Conservation (phyloP, 257 asterid species). For the Petunia secreta region DNA sequence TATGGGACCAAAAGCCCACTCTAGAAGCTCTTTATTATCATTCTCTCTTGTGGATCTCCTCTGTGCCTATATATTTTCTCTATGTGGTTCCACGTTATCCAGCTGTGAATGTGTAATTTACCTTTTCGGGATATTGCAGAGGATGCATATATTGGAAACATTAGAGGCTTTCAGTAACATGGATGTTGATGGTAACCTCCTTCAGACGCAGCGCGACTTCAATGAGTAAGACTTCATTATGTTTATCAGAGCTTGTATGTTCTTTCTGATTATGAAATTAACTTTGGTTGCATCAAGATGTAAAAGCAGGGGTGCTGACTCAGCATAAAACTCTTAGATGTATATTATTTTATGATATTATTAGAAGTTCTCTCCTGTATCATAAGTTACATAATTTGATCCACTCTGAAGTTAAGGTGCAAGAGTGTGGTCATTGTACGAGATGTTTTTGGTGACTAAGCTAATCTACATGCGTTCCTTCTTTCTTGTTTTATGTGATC, state of each 20-base stretch:
- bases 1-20: background rate
- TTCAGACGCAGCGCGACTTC: conserved; percentile 69
- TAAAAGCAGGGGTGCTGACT: background rate
- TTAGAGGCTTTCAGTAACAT: conserved; percentile 72
- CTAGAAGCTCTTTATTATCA: background rate
- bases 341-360: background rate
- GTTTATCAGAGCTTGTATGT: background rate
- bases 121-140: conserved; percentile 48
- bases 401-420: conserved; percentile 17
- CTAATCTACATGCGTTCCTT: background rate
- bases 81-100: background rate
- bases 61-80: background rate
- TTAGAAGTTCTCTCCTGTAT: background rate
- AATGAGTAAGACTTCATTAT: conserved; percentile 65
- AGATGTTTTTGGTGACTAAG: background rate
- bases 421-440: conserved; percentile 1
- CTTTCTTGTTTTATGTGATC: background rate
- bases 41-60: background rate
- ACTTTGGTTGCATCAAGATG: background rate
- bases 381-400: background rate
- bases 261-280: conserved; percentile 19
- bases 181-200: conserved; percentile 53
- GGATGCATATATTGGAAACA: conserved; percentile 77
- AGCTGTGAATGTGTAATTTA: background rate
- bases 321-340: background rate